Conservation (phyloP, 2,329 filamentous ascomycete species). For the Dothideomycetes sp. region DNA sequence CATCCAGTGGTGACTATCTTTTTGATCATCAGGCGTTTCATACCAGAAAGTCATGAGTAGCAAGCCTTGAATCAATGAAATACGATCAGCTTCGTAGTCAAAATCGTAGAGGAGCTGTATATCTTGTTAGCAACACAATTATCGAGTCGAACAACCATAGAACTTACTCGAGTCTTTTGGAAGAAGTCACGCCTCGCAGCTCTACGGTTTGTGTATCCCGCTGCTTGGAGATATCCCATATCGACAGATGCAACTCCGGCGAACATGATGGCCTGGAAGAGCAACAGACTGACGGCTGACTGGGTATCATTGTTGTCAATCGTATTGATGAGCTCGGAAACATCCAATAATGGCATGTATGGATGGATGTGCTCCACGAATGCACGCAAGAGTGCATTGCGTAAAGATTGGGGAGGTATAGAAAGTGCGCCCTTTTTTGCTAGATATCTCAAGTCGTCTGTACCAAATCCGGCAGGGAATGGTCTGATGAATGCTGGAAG, state of each 20-base stretch:
- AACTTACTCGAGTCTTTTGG: slow-evolving; percentile 69
- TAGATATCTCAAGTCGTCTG: slow-evolving; percentile 76
- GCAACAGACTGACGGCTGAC: slow-evolving; percentile 66
- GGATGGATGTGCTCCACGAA: slow-evolving; percentile 89
- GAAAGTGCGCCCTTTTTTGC: slow-evolving; percentile 75
- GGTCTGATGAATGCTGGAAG: slow-evolving; percentile 68
- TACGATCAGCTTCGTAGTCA: slow-evolving; percentile 84
- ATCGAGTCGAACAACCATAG: background rate
- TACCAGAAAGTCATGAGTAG: slow-evolving; percentile 97
- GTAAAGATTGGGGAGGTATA: slow-evolving; percentile 59
- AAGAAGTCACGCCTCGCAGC: slow-evolving; percentile 82
- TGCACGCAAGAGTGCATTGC: slow-evolving; percentile 70
- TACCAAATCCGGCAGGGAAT: slow-evolving; percentile 64
- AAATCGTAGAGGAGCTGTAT: slow-evolving; percentile 78
- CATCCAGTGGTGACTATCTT: slow-evolving; percentile 99
- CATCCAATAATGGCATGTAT: slow-evolving; percentile 79
- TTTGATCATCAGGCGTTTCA: slow-evolving; percentile 91
- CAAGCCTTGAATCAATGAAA: slow-evolving; percentile 78
- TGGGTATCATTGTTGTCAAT: slow-evolving; percentile 60
- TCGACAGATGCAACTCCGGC: slow-evolving; percentile 82
- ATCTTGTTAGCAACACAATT: background rate
- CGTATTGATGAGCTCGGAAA: slow-evolving; percentile 51
- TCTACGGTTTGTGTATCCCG: slow-evolving; percentile 70
- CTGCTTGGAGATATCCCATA: slow-evolving; percentile 63
- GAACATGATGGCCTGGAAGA: slow-evolving; percentile 95